Evolutionary conservation across 352 stramenopile species (phyloP).

Genomic region (Aphanomyces astaci): DNA sequence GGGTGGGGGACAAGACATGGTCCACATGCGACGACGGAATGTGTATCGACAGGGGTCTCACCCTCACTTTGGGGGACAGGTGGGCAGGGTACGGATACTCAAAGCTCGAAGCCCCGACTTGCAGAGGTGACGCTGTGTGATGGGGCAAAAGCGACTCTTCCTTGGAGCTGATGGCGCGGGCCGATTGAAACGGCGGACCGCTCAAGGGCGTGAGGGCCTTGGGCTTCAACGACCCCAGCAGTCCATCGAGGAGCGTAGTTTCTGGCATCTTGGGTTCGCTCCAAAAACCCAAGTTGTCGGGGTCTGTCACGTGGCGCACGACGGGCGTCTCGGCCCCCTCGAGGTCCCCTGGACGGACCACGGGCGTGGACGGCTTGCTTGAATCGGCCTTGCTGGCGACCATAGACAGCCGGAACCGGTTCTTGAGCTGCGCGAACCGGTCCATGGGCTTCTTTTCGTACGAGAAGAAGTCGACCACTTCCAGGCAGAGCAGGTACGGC

Average conservation of each 20-base stretch:
- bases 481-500: constrained; percentile 63
- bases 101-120: constrained; percentile 5
- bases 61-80: neutral
- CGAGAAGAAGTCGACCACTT: constrained; percentile 64
- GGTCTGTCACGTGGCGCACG: constrained; percentile 31
- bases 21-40: neutral
- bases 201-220: constrained; percentile 36
- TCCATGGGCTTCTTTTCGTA: constrained; percentile 35
- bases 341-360: neutral
- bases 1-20: neutral
- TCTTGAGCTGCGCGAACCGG: constrained; percentile 16
- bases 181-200: constrained; percentile 26
- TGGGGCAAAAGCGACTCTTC: constrained; percentile 9
- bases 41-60: neutral
- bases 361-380: constrained; percentile 10
- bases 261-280: constrained; percentile 57
- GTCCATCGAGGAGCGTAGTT: constrained; percentile 50
- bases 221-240: constrained; percentile 62
- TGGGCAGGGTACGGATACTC: constrained; percentile 16
- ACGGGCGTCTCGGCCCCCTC: neutral
- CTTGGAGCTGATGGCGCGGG: constrained; percentile 21
- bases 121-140: neutral
- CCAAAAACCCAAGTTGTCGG: constrained; percentile 68
- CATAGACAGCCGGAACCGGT: constrained; percentile 18
- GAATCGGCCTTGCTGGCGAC: neutral